Conservation (phyloP, 1,284 basidiomycete species). For the Moesziomyces globuligerus region DNA sequence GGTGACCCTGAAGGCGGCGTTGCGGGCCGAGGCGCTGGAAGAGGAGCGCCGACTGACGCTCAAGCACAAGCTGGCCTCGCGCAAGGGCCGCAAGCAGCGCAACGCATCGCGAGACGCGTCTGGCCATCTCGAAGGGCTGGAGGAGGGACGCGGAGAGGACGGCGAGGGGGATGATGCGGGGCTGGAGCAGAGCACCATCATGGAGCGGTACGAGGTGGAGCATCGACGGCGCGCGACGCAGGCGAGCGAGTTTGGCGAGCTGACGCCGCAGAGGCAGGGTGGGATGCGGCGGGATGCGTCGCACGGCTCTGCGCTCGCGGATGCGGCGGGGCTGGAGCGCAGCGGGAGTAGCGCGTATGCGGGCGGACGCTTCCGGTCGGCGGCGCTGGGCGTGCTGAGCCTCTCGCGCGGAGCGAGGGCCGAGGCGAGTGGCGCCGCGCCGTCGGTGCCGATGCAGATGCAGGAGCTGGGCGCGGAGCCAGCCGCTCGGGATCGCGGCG, state of each 20-base stretch:
- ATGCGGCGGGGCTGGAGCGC: slow-evolving; percentile 11
- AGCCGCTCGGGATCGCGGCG: too few relatives aligned
- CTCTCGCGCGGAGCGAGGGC: slow-evolving; percentile 10
- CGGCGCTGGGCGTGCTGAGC: slow-evolving; percentile 37
- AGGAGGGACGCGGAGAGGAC: slow-evolving; percentile 18
- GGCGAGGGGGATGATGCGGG: slow-evolving; percentile 11
- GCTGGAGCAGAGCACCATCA: slow-evolving; percentile 25
- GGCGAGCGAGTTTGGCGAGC: slow-evolving; percentile 36
- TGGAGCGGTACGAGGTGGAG: slow-evolving; percentile 43
- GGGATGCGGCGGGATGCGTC: slow-evolving; percentile 20
- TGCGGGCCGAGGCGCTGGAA: slow-evolving; percentile 59
- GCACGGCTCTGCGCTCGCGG: slow-evolving; percentile 20
- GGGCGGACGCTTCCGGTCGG: slow-evolving; percentile 18
- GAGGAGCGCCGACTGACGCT: slow-evolving; percentile 51
- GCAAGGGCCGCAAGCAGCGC: slow-evolving; percentile 25
- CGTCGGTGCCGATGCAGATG: slow-evolving; percentile 34
- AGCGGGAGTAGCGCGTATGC: slow-evolving; percentile 13
- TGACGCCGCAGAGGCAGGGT: slow-evolving; percentile 11
- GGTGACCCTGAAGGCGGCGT: slow-evolving; percentile 51
- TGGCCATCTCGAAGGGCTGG: slow-evolving; percentile 16
- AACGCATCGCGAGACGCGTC: slow-evolving; percentile 26
- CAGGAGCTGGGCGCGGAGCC: slow-evolving; percentile 13
- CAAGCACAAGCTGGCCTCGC: slow-evolving; percentile 33
- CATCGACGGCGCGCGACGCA: slow-evolving; percentile 25
- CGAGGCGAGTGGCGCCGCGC: background rate